Evolutionary conservation across 352 stramenopile species (phyloP).

Genomic region (Phytophthora fragariaefolia): DNA sequence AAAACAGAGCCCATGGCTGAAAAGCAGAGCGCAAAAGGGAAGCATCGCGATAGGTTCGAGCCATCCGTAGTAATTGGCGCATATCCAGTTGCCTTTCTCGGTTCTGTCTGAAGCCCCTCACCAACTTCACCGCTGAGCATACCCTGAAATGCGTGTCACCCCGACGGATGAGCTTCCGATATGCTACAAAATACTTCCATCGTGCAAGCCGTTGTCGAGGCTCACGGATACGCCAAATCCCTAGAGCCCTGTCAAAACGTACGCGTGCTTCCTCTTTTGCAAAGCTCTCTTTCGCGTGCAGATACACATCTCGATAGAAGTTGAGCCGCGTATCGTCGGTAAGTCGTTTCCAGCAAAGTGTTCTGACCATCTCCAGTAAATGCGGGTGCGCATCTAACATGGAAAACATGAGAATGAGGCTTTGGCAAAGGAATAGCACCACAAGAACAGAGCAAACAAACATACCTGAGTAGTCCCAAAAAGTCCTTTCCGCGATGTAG

Average conservation of each 20-base stretch:
- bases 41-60: slow-evolving; percentile 23
- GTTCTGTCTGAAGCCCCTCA: slow-evolving; percentile 35
- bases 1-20: slow-evolving; percentile 48
- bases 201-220: slow-evolving; percentile 46
- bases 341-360: slow-evolving; percentile 56
- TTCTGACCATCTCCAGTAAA: slow-evolving; percentile 40
- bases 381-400: slow-evolving; percentile 33
- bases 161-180: slow-evolving; percentile 34
- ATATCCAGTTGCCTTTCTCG: slow-evolving; percentile 35
- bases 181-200: slow-evolving; percentile 57
- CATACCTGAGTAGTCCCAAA: slow-evolving; percentile 24
- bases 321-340: slow-evolving; percentile 64
- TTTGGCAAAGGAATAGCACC: slow-evolving; percentile 2
- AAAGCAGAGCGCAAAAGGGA: slow-evolving; percentile 45
- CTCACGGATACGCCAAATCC: slow-evolving; percentile 57
- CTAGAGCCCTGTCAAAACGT: slow-evolving; percentile 40
- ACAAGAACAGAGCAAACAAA: background rate
- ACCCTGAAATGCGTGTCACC: slow-evolving; percentile 41
- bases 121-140: slow-evolving; percentile 28
- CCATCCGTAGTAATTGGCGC: slow-evolving; percentile 21
- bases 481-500: slow-evolving; percentile 24
- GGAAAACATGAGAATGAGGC: background rate
- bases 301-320: slow-evolving; percentile 61
- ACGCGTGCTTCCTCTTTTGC: slow-evolving; percentile 43
- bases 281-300: slow-evolving; percentile 46